Base-by-base conservation (phyloP, 2,329 filamentous ascomycete species). In the Claviceps sp. region DNA sequence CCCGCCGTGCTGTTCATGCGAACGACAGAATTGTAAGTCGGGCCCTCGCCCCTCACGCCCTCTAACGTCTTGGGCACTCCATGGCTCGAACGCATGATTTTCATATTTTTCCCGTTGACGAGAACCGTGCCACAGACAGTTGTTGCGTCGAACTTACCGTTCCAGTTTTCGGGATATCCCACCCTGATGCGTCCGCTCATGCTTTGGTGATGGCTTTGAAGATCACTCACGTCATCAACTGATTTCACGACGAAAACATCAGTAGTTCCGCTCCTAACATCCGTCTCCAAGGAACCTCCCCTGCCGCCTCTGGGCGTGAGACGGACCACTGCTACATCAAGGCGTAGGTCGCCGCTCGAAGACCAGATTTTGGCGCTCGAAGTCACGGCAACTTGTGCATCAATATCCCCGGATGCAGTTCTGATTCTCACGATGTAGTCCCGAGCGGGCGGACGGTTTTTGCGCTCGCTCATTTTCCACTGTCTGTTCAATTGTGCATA, bases 101-200 rank as follows among this genome's bases (percentile, higher is more conserved):
- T 55, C 13, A 79, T 65, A 16, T 66, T 74, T 42, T 70, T 64
- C 14, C 77, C 77, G 20, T 49, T 54, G 7, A 72, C 62, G 2
- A 53, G 50, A 34, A 77, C 61, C 9, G 51, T 55, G 2, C 75
- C 75, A 23, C 68, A 68, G 16, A 72, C 61, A 17, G 68, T 67
- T 53, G 66, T 52, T 13, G 71, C 67, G 9, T 54, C 54, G 37
- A 78, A 61, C 20, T 56, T 55, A 14, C 77, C 77, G 55, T 72
- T 70, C 77, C 77, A 80, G 2, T 68, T 63, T 22, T 58, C 58
- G 0, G 77, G 76, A 56, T 77, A 78, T 16, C 49, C 54, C 22
- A 79, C 62, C 14, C 57, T 58, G 47, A 77, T 57, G 36, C 59
- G 47, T 6, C 74, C 75, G 50, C 71, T 74, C 9, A 74, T 68